Evolutionary conservation across 192 early-diverging fungal genomes (phyloP).

Genomic region (Haplosporangium gracile): DNA sequence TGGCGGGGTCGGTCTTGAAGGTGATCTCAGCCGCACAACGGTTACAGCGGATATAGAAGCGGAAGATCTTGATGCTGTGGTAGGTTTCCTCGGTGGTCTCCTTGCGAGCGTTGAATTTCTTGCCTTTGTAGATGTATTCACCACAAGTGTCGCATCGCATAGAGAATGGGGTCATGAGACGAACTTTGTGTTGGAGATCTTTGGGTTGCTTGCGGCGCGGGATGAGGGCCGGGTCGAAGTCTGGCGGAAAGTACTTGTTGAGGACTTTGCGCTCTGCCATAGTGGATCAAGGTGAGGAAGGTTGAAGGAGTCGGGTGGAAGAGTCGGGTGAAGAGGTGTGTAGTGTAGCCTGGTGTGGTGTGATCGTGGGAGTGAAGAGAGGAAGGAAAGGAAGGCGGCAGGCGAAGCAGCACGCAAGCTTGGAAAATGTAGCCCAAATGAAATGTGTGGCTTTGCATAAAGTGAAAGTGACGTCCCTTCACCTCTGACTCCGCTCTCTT

Average conservation of each 20-base stretch:
- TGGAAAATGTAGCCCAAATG: not conserved
- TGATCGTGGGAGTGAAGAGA: not conserved
- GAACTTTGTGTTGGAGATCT: constrained; percentile 94
- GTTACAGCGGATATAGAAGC: constrained; percentile 90
- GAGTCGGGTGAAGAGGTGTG: not conserved
- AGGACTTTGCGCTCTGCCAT: constrained; percentile 84
- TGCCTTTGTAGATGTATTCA: constrained; percentile 97
- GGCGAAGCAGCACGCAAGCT: not conserved
- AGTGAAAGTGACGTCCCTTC: not conserved
- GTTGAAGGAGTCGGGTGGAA: no score
- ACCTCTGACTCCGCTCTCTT: not conserved
- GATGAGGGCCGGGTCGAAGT: constrained; percentile 96
- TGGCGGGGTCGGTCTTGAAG: constrained; percentile 97
- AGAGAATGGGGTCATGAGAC: constrained; percentile 98
- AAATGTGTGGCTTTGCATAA: not conserved
- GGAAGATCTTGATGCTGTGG: constrained; percentile 79
- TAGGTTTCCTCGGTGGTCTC: constrained; percentile 87
- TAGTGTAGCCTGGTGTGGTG: not conserved
- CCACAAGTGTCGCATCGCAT: constrained; percentile 98
- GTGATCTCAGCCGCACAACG: constrained; percentile 97
- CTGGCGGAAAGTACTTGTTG: constrained; percentile 97
- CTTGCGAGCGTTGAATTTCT: constrained; percentile 98
- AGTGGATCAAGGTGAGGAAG: not conserved
- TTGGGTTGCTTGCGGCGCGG: constrained; percentile 85
- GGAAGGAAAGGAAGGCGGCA: no score